phyloP scores from a whole-genome alignment of 192 early-diverging fungal species.

The Backusella sp. region DNA sequence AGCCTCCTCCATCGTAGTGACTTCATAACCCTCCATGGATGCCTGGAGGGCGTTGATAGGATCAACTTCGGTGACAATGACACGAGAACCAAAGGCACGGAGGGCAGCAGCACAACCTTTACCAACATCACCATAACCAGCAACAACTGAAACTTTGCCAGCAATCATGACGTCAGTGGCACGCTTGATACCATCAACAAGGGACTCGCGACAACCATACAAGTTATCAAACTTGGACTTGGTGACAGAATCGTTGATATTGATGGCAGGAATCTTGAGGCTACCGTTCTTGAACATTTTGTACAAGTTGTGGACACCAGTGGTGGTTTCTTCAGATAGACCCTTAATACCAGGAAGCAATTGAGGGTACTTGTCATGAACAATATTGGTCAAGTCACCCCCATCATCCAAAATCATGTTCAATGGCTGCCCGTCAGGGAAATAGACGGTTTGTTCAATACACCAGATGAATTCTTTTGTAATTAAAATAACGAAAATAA shows the following conservation, averaged over 20 bases:
- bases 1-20: slow-evolving; percentile 98
- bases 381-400: slow-evolving; percentile 93
- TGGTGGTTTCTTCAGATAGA: slow-evolving; percentile 99
- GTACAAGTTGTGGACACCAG: slow-evolving; percentile 99
- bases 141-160: slow-evolving; percentile 96
- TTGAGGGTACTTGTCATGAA: slow-evolving; percentile 96
- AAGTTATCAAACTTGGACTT: slow-evolving; percentile 99
- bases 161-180: slow-evolving; percentile 99
- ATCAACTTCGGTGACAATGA: slow-evolving; percentile 97
- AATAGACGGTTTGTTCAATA: slow-evolving; percentile 94
- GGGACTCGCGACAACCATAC: slow-evolving; percentile 99
- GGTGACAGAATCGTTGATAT: slow-evolving; percentile 99
- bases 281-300: slow-evolving; percentile 95
- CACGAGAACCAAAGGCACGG: slow-evolving; percentile 97
- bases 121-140: slow-evolving; percentile 99
- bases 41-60: slow-evolving; percentile 99
- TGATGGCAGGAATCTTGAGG: slow-evolving; percentile 98
- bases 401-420: slow-evolving; percentile 99
- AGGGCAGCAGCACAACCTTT: slow-evolving; percentile 98
- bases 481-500: slow-evolving; percentile 3
- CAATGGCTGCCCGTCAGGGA: slow-evolving; percentile 90
- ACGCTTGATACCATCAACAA: slow-evolving; percentile 99
- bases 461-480: slow-evolving; percentile 92
- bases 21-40: slow-evolving; percentile 98
- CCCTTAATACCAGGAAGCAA: slow-evolving; percentile 85